Conservation (phyloP, 371 early-diverging fungal genomes). For the Zopfochytrium polystomum region DNA sequence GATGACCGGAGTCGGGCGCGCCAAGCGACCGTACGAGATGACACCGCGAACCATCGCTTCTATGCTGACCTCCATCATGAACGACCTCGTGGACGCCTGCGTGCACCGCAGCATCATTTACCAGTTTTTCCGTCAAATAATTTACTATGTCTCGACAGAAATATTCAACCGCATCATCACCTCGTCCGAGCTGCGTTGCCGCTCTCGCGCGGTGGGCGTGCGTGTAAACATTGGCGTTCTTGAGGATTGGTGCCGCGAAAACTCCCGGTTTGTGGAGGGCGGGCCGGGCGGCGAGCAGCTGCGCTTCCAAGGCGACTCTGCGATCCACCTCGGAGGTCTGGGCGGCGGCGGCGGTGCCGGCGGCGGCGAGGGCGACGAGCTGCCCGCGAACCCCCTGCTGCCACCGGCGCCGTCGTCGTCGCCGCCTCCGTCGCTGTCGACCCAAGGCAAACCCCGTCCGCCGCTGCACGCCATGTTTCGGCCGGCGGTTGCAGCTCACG, state of each 20-base stretch:
- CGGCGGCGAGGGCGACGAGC: not conserved
- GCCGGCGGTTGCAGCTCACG: conserved; percentile 60
- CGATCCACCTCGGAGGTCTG: not conserved
- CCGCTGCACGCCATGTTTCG: conserved; percentile 23
- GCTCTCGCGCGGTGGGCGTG: conserved; percentile 78
- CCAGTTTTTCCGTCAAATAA: conserved; percentile 67
- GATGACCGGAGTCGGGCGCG: not conserved
- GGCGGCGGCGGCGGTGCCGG: not conserved
- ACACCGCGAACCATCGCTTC: conserved; percentile 47
- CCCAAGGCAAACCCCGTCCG: not conserved
- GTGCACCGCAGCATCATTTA: conserved; percentile 70
- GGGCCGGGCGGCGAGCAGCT: too few relatives aligned
- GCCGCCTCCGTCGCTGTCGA: too few relatives aligned
- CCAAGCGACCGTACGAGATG: not conserved
- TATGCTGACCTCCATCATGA: conserved; percentile 61
- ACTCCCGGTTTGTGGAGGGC: too few relatives aligned
- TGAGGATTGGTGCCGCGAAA: conserved; percentile 91
- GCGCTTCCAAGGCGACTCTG: conserved; percentile 50
- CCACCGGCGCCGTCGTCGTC: too few relatives aligned
- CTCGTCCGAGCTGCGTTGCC: conserved; percentile 66
- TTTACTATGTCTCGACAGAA: conserved; percentile 71
- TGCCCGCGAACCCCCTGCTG: too few relatives aligned
- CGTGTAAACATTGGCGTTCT: conserved; percentile 76
- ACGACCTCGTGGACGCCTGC: conserved; percentile 58
- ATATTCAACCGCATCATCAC: conserved; percentile 79